Base-by-base conservation (phyloP, 2,329 filamentous ascomycete genomes). In the Paraconiothyrium sp. region DNA sequence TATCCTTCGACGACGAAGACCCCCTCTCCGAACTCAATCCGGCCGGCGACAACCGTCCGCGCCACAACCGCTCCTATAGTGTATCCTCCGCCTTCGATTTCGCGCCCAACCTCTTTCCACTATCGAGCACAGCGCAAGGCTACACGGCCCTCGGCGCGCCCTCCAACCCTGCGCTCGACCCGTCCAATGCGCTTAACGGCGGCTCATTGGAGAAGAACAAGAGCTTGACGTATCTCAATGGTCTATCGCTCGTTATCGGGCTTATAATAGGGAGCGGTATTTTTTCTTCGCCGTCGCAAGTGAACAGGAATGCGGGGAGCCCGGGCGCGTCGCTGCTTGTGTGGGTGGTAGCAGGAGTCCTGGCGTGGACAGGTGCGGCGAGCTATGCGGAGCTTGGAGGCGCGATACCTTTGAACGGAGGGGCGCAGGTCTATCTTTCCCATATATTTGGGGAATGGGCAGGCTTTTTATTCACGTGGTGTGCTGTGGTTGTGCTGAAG, bases 401-500 rank as follows among this genome's bases (percentile, higher is more conserved):
- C 44, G 94, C 95, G 0, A 98, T 99, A 66, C 95, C 95, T 6
- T 82, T 99, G 27, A 99, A 98, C 76, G 95, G 95, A 59, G 95
- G 95, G 4, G 88, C 95, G 16, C 95, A 98, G 79, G 90, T 96
- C 2, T 99, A 99, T 76, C 84, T 99, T 47, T 90, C 92, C 67
- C 98, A 98, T 81, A 99, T 97, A 61, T 97, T 97, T 78, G 94
- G 94, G 57, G 95, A 99, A 80, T 84, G 97, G 72, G 88, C 89
- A 1, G 95, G 95, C 0, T 99, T 99, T 75, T 83, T 98, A 37
- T 99, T 97, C 79, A 96, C 94, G 1, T 99, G 95, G 95, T 93
- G 92, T 55, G 94, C 95, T 0, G 93, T 98, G 16, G 86, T 95
- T 62, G 95, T 99, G 13, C 83, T 99, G 64, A 98, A 97, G 81